Conservation (phyloP, 2,329 filamentous ascomycete species). For the Fusarium piperis region DNA sequence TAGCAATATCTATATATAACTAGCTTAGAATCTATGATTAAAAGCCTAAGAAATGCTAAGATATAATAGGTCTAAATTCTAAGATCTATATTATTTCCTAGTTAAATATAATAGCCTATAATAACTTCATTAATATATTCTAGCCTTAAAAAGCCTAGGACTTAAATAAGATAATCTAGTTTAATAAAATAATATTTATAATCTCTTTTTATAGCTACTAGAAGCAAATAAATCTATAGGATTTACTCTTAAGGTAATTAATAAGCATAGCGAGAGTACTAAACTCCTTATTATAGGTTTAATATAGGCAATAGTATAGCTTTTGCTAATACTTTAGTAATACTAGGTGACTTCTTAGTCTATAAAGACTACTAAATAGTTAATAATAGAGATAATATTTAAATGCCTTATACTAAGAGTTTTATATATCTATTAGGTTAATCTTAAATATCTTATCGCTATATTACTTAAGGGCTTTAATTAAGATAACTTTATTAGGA, state of each 20-base stretch:
- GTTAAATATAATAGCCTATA: not conserved
- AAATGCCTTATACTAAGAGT: constrained; percentile 44
- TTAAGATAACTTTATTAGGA: constrained; percentile 58
- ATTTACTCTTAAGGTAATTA: constrained; percentile 58
- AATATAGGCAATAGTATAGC: constrained; percentile 54
- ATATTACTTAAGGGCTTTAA: constrained; percentile 59
- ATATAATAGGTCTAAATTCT: not conserved
- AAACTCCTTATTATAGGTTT: constrained; percentile 49
- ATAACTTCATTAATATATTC: not conserved
- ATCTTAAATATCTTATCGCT: constrained; percentile 49
- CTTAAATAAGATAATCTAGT: constrained; percentile 7
- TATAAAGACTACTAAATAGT: constrained; percentile 46
- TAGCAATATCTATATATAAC: not conserved
- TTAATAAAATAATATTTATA: constrained; percentile 19
- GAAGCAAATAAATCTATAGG: constrained; percentile 52
- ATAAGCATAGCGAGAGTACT: constrained; percentile 51
- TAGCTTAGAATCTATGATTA: not conserved
- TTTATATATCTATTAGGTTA: constrained; percentile 53
- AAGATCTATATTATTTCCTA: not conserved
- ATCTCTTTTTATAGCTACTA: constrained; percentile 48
- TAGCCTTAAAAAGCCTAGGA: not conserved
- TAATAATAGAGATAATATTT: constrained; percentile 57
- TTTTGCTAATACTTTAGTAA: constrained; percentile 55
- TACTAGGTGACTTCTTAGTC: constrained; percentile 62
- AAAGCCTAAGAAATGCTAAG: not conserved